Evolutionary conservation across 2,329 filamentous ascomycete species (phyloP).

Genomic region (Canariomyces notabilis): DNA sequence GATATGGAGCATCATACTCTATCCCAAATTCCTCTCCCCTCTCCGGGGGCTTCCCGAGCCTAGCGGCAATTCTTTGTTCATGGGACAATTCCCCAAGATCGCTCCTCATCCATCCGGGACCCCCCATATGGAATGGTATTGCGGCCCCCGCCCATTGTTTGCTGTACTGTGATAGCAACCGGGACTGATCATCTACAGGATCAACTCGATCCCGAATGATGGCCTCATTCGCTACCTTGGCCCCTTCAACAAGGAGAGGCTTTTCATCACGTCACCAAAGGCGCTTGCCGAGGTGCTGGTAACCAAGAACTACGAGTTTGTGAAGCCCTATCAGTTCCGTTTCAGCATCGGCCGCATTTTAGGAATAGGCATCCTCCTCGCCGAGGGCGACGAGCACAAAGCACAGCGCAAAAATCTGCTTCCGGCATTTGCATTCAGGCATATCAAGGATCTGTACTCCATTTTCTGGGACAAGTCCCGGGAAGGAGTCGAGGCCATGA

Average conservation of each 20-base stretch:
- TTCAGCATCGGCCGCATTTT: constrained; percentile 57
- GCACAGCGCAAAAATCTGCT: constrained; percentile 71
- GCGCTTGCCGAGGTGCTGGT: constrained; percentile 66
- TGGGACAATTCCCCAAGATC: constrained; percentile 45
- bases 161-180: background rate
- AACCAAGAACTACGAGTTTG: constrained; percentile 64
- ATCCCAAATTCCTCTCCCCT: constrained; percentile 46
- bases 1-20: constrained; percentile 43
- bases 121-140: constrained; percentile 46
- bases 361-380: constrained; percentile 68
- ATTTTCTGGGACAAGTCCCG: constrained; percentile 75
- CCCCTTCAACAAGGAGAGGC: constrained; percentile 56
- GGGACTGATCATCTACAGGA: constrained; percentile 41
- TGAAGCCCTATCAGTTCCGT: constrained; percentile 54
- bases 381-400: constrained; percentile 89
- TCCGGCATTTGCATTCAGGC: constrained; percentile 80
- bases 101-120: constrained; percentile 35
- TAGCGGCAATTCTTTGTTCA: constrained; percentile 38
- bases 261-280: constrained; percentile 59
- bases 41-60: constrained; percentile 45
- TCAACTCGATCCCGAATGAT: constrained; percentile 57
- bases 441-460: constrained; percentile 79
- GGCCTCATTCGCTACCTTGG: constrained; percentile 64
- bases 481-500: constrained; percentile 62
- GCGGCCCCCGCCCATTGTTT: background rate